A percentile compares a stretch with the other conserved stretches of the same genome.
phyloP scores from a whole-genome alignment of 225 moss, liverwort and hornwort genomes.

The Physcomitrellopsis africana region DNA sequence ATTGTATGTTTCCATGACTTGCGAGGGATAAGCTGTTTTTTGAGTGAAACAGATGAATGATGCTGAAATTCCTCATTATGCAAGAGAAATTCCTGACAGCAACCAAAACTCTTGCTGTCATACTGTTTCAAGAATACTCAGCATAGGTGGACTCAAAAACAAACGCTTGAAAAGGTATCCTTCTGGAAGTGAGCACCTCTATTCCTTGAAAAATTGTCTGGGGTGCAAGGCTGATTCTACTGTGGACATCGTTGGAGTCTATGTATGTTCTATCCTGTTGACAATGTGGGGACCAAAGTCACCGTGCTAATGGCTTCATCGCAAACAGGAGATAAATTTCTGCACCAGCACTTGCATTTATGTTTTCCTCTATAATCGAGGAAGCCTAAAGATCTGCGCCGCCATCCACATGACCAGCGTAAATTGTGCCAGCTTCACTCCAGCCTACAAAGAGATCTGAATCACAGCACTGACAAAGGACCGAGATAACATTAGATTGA shows the following conservation, averaged over 20 bases:
- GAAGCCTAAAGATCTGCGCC: conserved; percentile 27
- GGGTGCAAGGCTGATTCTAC: background rate
- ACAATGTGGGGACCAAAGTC: background rate
- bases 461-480: conserved; percentile 57
- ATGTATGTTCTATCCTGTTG: background rate
- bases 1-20: no score
- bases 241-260: background rate
- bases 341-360: background rate
- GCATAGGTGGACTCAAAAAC: conserved; percentile 1
- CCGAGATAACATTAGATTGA: conserved; percentile 22
- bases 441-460: conserved; percentile 78
- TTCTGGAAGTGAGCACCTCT: background rate
- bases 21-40: no score
- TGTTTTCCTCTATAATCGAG: background rate
- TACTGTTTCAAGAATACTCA: background rate
- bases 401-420: conserved; percentile 52
- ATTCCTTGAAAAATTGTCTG: background rate
- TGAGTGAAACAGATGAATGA: no score
- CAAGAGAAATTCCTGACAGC: no score
- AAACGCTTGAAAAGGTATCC: background rate
- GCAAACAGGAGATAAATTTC: conserved; percentile 11
- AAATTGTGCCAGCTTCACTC: conserved; percentile 86
- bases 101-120: background rate
- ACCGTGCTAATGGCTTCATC: background rate
- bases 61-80: no score